phyloP scores from a whole-genome alignment of 108 stramenopile species.

The Cyclotella kingstonii region DNA sequence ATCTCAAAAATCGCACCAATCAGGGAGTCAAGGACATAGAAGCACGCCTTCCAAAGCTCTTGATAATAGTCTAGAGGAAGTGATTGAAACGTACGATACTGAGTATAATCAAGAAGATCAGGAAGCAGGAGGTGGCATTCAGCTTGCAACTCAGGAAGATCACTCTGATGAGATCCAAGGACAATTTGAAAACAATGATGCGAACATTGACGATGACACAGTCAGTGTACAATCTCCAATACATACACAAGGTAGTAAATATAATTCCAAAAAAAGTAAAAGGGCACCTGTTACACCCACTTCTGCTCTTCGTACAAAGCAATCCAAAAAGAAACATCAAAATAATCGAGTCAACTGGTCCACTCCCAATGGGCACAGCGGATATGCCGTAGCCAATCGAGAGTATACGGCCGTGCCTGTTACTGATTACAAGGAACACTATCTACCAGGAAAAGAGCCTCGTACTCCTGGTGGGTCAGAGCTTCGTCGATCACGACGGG shows the following conservation, averaged over 20 bases:
- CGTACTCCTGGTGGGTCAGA: conserved; percentile 27
- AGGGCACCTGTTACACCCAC: conserved; percentile 33
- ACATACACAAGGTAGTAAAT: not conserved
- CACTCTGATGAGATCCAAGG: conserved; percentile 11
- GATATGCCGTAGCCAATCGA: conserved; percentile 55
- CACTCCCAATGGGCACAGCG: conserved; percentile 44
- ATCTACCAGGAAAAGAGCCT: conserved; percentile 43
- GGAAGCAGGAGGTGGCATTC: conserved; percentile 23
- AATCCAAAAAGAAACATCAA: conserved; percentile 19
- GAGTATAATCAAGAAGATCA: conserved; percentile 44
- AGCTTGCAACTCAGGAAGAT: conserved; percentile 24
- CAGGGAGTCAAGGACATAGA: not conserved
- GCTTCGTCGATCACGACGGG: conserved; percentile 60
- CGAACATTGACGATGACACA: conserved; percentile 29
- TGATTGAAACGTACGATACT: conserved; percentile 27
- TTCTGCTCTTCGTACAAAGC: conserved; percentile 30
- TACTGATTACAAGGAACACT: conserved; percentile 52
- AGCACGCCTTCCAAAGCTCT: not conserved
- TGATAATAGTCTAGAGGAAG: conserved; percentile 45
- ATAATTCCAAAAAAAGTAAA: conserved; percentile 26
- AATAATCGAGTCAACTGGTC: conserved; percentile 35
- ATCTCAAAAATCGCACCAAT: not conserved
- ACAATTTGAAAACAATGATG: conserved; percentile 9
- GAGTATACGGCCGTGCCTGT: conserved; percentile 64
- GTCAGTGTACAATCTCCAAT: not conserved